Conservation (phyloP, 805 yeast genomes). For the Candida nanaspora region DNA sequence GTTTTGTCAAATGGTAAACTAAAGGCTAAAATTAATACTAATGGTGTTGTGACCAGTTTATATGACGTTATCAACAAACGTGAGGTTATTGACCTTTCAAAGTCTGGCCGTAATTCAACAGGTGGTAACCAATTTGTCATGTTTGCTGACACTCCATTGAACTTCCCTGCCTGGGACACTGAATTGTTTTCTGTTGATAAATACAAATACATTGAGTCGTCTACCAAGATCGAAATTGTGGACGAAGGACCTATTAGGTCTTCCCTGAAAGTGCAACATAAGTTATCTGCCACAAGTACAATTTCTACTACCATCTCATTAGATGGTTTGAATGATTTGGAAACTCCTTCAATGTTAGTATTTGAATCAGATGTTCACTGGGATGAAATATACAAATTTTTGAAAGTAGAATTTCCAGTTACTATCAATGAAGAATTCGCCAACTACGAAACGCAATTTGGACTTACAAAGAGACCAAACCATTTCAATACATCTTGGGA, state of each 20-base stretch:
- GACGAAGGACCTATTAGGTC: slow-evolving; percentile 53
- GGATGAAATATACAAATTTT: slow-evolving; percentile 82
- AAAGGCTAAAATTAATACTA: slow-evolving; percentile 43
- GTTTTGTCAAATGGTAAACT: slow-evolving; percentile 56
- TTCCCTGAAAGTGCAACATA: slow-evolving; percentile 54
- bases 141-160: slow-evolving; percentile 85
- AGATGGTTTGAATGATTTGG: slow-evolving; percentile 39
- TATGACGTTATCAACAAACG: slow-evolving; percentile 50
- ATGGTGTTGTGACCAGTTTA: slow-evolving; percentile 55
- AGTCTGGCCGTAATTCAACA: slow-evolving; percentile 45
- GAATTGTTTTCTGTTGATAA: slow-evolving; percentile 82
- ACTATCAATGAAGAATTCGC: slow-evolving; percentile 71
- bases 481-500: slow-evolving; percentile 96
- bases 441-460: slow-evolving; percentile 90
- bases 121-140: slow-evolving; percentile 81
- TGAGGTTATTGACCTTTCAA: slow-evolving; percentile 57
- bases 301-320: slow-evolving; percentile 67
- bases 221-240: slow-evolving; percentile 31
- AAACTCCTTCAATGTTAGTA: slow-evolving; percentile 33
- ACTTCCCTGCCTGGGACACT: slow-evolving; percentile 97
- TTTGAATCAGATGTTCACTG: slow-evolving; percentile 65
- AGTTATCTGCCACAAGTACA: slow-evolving; percentile 48
- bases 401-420: slow-evolving; percentile 94
- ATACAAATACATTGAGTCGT: slow-evolving; percentile 40
- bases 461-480: slow-evolving; percentile 85